Percentiles rank a stretch among this genome's conserved stretches.
Conservation (phyloP, 2,329 filamentous ascomycete genomes). For the Didymosphaeria variabile region DNA sequence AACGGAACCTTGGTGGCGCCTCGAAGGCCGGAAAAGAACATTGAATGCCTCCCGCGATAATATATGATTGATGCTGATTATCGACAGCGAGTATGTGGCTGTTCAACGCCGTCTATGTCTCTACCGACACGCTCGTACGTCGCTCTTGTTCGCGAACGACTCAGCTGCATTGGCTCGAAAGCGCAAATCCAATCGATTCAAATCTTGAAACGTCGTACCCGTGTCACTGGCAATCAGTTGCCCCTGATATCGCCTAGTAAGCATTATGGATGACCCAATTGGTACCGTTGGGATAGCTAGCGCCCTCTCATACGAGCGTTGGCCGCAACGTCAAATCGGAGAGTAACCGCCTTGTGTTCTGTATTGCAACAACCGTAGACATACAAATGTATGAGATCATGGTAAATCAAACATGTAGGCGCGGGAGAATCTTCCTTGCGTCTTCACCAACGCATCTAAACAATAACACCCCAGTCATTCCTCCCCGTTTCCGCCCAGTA, state of each 20-base stretch:
- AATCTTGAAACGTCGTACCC: neutral
- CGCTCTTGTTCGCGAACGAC: neutral
- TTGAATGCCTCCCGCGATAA: too few relatives aligned
- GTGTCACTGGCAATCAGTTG: neutral
- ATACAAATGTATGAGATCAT: neutral
- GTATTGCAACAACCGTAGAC: constrained; percentile 3
- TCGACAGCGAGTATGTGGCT: neutral
- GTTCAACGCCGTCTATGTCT: too few relatives aligned
- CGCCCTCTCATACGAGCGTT: neutral
- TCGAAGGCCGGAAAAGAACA: too few relatives aligned
- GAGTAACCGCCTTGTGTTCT: neutral
- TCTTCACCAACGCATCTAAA: neutral
- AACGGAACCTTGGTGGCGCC: too few relatives aligned
- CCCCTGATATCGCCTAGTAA: constrained; percentile 1
- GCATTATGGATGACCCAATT: neutral
- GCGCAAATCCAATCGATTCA: too few relatives aligned
- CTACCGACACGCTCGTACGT: too few relatives aligned
- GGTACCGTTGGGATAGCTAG: neutral
- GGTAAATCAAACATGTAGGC: neutral
- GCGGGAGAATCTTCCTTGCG: neutral
- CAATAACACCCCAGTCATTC: neutral
- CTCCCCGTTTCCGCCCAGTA: neutral
- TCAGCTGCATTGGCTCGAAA: too few relatives aligned
- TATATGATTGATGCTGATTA: neutral
- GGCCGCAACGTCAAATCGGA: neutral